Conservation (phyloP, 345 rosid species). For the Aurinia saxatilis region DNA sequence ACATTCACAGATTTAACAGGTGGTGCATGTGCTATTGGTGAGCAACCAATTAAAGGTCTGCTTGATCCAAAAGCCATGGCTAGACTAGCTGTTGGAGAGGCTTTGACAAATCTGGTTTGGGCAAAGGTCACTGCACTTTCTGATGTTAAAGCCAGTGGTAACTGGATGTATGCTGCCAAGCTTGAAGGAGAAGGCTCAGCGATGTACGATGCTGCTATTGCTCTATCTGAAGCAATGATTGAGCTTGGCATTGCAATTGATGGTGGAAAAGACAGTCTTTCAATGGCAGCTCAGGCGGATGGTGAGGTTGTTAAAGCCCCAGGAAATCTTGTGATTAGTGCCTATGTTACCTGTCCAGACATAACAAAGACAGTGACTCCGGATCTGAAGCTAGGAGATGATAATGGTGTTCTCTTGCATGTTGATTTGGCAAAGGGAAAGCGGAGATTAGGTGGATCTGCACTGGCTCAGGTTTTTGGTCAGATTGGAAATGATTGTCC, state of each 20-base stretch:
- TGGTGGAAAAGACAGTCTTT: slow-evolving; percentile 93
- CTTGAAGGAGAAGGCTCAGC: slow-evolving; percentile 94
- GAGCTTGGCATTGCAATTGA: slow-evolving; percentile 94
- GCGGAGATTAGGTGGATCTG: slow-evolving; percentile 82
- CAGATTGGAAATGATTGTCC: slow-evolving; percentile 88
- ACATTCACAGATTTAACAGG: slow-evolving; percentile 68
- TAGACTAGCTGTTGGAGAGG: slow-evolving; percentile 91
- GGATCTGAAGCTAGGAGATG: slow-evolving; percentile 69
- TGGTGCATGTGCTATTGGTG: slow-evolving; percentile 91
- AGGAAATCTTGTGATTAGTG: slow-evolving; percentile 89
- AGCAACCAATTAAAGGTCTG: slow-evolving; percentile 86
- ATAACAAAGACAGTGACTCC: slow-evolving; percentile 90
- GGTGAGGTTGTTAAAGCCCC: slow-evolving; percentile 93
- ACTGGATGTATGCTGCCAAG: slow-evolving; percentile 99
- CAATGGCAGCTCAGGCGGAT: slow-evolving; percentile 83
- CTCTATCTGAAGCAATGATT: slow-evolving; percentile 84
- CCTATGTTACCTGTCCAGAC: slow-evolving; percentile 76
- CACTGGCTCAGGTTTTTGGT: slow-evolving; percentile 77
- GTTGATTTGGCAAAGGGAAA: slow-evolving; percentile 85
- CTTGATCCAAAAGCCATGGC: slow-evolving; percentile 93
- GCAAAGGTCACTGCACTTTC: slow-evolving; percentile 82
- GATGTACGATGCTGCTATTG: slow-evolving; percentile 85
- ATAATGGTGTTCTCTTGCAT: slow-evolving; percentile 63
- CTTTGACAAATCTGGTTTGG: slow-evolving; percentile 91
- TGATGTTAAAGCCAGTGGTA: slow-evolving; percentile 92